A percentile compares a stretch with the other conserved stretches of the same genome.
Evolutionary conservation across 768 basidiomycete species (phyloP).

Genomic region (Amanita exitialis): DNA sequence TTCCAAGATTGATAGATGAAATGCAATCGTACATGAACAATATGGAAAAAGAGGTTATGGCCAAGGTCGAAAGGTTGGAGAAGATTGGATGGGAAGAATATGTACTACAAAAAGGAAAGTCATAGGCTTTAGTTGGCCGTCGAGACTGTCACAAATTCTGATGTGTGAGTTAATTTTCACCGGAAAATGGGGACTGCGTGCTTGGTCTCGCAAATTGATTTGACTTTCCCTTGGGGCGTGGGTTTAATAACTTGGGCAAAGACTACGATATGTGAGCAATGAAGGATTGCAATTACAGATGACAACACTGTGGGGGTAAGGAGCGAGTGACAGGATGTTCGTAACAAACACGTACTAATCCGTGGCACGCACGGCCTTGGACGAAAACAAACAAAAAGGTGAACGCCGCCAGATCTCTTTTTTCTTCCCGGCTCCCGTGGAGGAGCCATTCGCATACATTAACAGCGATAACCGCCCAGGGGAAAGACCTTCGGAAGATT

Average conservation of each 20-base stretch:
- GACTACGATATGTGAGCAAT: conserved; percentile 27
- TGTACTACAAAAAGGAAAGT: conserved; percentile 12
- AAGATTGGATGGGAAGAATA: conserved; percentile 85
- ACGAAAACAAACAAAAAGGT: too few relatives aligned
- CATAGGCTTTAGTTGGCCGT: too few relatives aligned
- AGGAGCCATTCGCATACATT: too few relatives aligned
- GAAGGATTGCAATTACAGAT: background rate
- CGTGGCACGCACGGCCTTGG: too few relatives aligned
- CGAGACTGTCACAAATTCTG: too few relatives aligned
- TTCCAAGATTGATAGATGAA: conserved; percentile 49
- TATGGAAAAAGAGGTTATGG: conserved; percentile 68
- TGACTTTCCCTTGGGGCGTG: conserved; percentile 53
- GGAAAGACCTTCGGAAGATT: too few relatives aligned
- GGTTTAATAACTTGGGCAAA: conserved; percentile 54
- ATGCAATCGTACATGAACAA: conserved; percentile 69
- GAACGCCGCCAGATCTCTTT: too few relatives aligned
- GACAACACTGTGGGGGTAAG: too few relatives aligned
- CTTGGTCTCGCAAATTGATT: conserved; percentile 47
- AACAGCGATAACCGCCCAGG: too few relatives aligned
- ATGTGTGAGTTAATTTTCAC: conserved; percentile 25
- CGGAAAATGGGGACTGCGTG: conserved; percentile 15
- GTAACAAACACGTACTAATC: too few relatives aligned
- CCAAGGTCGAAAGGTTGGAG: conserved; percentile 67
- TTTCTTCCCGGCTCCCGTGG: too few relatives aligned
- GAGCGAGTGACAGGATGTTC: too few relatives aligned